These are phyloP conservation scores for Maudiozyma bulderi DNA, from an alignment of 805 yeast genomes.

Conservation along the genomic window DNA sequence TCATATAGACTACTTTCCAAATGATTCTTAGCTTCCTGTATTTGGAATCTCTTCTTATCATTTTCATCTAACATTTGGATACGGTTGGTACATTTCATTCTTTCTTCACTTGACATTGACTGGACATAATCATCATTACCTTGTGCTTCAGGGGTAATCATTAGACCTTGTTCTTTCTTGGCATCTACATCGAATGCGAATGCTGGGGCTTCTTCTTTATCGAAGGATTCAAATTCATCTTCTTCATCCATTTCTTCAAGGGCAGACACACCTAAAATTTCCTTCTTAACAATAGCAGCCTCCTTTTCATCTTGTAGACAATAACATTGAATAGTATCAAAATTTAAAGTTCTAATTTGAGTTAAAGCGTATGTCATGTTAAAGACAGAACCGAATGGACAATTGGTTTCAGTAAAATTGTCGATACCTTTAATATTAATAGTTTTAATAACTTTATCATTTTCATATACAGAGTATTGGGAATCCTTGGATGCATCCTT, in stretches of 20 bases:
- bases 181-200: constrained; percentile 10
- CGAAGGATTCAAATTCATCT: constrained; percentile 1
- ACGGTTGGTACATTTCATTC: constrained; percentile 23
- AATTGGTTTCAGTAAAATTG: constrained; percentile 30
- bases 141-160: background rate
- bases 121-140: background rate
- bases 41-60: constrained; percentile 38
- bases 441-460: constrained; percentile 12
- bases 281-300: constrained; percentile 5
- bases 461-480: constrained; percentile 28
- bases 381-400: constrained; percentile 32
- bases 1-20: constrained; percentile 69
- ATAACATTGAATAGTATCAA: constrained; percentile 37
- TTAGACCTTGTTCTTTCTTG: background rate
- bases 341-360: constrained; percentile 40
- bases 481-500: constrained; percentile 25
- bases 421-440: constrained; percentile 13
- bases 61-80: constrained; percentile 47
- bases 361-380: constrained; percentile 38
- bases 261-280: constrained; percentile 7
- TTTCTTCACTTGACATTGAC: constrained; percentile 2
- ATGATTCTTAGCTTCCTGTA: constrained; percentile 53
- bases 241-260: constrained; percentile 20
- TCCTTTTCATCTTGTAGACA: constrained; percentile 25
- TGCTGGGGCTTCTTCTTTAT: constrained; percentile 3